A percentile compares a stretch with the other conserved stretches of the same genome.
These are phyloP conservation scores for Fusarium protoensiforme DNA, from an alignment of 2,329 filamentous ascomycete genomes.

Conservation along the genomic window DNA sequence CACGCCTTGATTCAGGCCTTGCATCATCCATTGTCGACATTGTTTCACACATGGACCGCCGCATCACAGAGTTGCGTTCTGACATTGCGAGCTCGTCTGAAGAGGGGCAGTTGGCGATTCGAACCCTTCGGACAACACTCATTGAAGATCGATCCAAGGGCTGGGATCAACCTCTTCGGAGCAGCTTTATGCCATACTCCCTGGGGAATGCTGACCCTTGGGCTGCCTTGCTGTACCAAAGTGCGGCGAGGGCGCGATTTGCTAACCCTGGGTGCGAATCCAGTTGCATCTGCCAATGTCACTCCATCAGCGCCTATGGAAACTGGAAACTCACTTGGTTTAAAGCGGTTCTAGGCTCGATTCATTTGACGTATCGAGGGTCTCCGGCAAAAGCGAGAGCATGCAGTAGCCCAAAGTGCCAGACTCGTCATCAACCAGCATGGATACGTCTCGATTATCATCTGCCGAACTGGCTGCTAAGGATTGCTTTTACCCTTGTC, in stretches of 20 bases:
- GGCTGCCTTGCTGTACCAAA: not conserved
- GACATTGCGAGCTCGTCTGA: not conserved
- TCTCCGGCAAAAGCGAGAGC: no score
- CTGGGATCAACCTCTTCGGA: not conserved
- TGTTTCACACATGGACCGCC: not conserved
- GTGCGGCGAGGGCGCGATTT: not conserved
- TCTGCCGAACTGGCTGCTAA: not conserved
- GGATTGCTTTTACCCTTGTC: not conserved
- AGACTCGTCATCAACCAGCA: no score
- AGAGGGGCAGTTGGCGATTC: not conserved
- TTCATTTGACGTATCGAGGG: not conserved
- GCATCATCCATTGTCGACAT: not conserved
- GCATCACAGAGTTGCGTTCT: not conserved
- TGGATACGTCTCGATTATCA: not conserved
- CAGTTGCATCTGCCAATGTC: not conserved
- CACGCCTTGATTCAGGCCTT: not conserved
- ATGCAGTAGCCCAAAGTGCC: no score
- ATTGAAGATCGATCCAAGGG: not conserved
- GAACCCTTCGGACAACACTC: not conserved
- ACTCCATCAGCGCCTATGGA: not conserved
- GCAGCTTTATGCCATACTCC: not conserved
- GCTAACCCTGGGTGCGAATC: not conserved
- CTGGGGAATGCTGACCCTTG: not conserved
- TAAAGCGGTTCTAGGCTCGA: not conserved
- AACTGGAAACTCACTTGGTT: not conserved